A percentile compares a stretch with the other conserved stretches of the same genome.
These are phyloP conservation scores for Helotiales sp. DNA, from an alignment of 2,329 filamentous ascomycete species.

Conservation along the genomic window DNA sequence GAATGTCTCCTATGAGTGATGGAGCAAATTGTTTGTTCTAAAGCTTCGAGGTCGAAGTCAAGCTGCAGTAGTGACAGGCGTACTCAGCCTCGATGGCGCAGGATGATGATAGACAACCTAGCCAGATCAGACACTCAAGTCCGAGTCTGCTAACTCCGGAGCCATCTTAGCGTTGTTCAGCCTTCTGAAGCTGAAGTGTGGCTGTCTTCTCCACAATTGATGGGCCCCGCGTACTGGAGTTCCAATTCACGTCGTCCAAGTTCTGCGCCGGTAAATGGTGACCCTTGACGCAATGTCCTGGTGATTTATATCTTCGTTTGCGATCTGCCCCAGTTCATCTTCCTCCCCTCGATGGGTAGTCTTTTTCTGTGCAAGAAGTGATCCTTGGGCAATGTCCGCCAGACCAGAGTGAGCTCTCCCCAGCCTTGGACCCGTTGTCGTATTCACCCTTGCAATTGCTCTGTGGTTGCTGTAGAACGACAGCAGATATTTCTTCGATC, in stretches of 20 bases:
- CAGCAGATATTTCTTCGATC: background rate
- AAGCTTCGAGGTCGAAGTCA: too few species aligned
- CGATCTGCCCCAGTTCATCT: background rate
- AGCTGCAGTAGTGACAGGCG: too few species aligned
- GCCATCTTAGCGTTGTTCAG: background rate
- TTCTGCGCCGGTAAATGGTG: background rate
- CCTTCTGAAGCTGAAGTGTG: slow-evolving; percentile 9
- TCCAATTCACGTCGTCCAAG: background rate
- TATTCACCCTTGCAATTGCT: background rate
- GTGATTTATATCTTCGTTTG: slow-evolving; percentile 1
- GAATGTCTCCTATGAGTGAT: background rate
- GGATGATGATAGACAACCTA: background rate
- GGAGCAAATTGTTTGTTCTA: too few species aligned
- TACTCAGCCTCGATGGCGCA: background rate
- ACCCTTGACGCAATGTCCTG: slow-evolving; percentile 5
- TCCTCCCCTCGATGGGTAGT: slow-evolving; percentile 17
- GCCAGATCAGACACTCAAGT: too few species aligned
- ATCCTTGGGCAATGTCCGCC: slow-evolving; percentile 31
- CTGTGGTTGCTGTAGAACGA: background rate
- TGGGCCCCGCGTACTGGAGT: slow-evolving; percentile 12
- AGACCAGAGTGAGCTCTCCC: slow-evolving; percentile 30
- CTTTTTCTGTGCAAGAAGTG: slow-evolving; percentile 6
- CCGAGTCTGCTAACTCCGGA: background rate
- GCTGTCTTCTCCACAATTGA: background rate
- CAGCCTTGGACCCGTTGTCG: slow-evolving; percentile 6